phyloP scores from a whole-genome alignment of 1,284 basidiomycete genomes.

The Uromyces viciae-fabae region DNA sequence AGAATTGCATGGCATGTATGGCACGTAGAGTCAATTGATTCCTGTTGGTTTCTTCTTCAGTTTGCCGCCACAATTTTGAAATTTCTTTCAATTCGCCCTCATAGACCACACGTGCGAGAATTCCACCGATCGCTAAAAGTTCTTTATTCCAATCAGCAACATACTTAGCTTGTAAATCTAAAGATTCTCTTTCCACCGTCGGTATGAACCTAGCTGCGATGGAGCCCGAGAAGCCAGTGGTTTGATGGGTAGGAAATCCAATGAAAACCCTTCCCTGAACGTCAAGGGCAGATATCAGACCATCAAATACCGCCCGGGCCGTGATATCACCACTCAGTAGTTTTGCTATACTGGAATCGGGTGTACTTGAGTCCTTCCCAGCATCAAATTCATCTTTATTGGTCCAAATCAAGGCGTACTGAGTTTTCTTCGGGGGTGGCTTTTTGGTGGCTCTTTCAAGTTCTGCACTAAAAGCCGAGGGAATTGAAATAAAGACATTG shows the following conservation, averaged over 20 bases:
- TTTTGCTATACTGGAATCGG: conserved; percentile 60
- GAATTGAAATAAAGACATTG: conserved; percentile 70
- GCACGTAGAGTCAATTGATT: conserved; percentile 64
- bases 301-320: conserved; percentile 53
- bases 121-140: conserved; percentile 71
- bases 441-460: conserved; percentile 92
- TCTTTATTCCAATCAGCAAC: conserved; percentile 72
- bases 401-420: conserved; percentile 83
- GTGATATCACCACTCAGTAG: conserved; percentile 55
- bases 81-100: conserved; percentile 70
- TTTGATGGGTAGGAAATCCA: conserved; percentile 70
- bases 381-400: conserved; percentile 80
- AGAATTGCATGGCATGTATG: conserved; percentile 80
- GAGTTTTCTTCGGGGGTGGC: conserved; percentile 73
- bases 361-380: conserved; percentile 59
- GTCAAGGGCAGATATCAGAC: conserved; percentile 53
- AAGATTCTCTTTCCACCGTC: conserved; percentile 91
- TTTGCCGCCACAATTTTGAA: conserved; percentile 54
- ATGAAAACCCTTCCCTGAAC: conserved; percentile 73
- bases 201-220: conserved; percentile 90
- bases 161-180: conserved; percentile 62
- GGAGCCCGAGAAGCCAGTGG: conserved; percentile 86
- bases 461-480: conserved; percentile 70
- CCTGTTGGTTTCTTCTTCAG: conserved; percentile 50
- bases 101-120: conserved; percentile 76